phyloP scores from a whole-genome alignment of 257 asterid species.

The Nicotiana undulata region DNA sequence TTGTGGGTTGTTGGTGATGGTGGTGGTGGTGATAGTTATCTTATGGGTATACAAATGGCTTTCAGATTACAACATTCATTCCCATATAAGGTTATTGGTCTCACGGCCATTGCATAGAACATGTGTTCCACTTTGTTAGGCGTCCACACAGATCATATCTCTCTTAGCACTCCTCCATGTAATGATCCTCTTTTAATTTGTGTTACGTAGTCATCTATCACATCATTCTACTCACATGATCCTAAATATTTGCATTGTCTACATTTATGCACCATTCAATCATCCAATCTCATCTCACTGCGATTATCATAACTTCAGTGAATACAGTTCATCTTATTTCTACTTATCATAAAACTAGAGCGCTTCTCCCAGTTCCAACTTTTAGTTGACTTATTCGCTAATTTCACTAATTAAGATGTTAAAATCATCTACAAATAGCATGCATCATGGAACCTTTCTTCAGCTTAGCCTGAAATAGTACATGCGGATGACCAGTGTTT shows the following conservation, averaged over 20 bases:
- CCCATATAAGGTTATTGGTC: background rate
- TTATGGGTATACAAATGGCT: background rate
- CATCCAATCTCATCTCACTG: background rate
- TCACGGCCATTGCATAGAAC: background rate
- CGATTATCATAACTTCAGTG: background rate
- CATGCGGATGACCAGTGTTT: background rate
- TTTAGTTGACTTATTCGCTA: background rate
- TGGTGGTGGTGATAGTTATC: background rate
- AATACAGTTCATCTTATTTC: background rate
- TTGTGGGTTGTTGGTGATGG: no score
- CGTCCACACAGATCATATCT: background rate
- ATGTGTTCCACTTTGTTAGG: background rate
- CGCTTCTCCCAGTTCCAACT: background rate
- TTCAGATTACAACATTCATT: background rate
- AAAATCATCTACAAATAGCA: background rate
- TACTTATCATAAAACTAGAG: background rate
- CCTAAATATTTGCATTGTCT: background rate
- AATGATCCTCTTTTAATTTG: background rate
- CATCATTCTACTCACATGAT: background rate
- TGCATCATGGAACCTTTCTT: background rate
- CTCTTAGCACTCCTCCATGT: background rate
- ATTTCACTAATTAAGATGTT: background rate
- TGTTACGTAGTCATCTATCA: background rate
- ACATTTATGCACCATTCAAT: background rate
- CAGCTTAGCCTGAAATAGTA: background rate